Percentiles rank a stretch among this genome's conserved stretches.
Evolutionary conservation across 352 stramenopile genomes (phyloP).

Genomic region (Halophytophthora batemanensis): DNA sequence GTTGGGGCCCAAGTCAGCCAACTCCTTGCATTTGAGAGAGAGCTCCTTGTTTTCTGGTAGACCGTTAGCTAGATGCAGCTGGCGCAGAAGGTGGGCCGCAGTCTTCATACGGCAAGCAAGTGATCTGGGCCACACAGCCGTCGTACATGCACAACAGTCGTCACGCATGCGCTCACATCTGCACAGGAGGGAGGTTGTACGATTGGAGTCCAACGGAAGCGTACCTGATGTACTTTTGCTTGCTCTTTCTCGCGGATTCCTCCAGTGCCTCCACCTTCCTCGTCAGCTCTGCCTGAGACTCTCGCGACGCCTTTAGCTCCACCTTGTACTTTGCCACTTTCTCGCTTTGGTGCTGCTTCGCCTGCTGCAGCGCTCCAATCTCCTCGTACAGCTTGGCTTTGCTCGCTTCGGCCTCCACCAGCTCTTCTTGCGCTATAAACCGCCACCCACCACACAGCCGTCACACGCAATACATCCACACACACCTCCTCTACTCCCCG

Average conservation of each 20-base stretch:
- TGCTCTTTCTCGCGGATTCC: constrained; percentile 29
- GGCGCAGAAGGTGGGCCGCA: constrained; percentile 40
- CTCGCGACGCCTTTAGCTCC: constrained; percentile 41
- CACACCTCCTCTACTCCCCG: neutral
- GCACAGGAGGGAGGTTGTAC: too few species aligned
- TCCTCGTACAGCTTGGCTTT: constrained; percentile 57
- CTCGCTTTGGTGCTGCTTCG: constrained; percentile 37
- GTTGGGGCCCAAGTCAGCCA: constrained; percentile 26
- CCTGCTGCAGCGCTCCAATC: constrained; percentile 52
- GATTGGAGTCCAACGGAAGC: neutral
- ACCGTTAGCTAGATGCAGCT: constrained; percentile 30
- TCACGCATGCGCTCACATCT: too few species aligned
- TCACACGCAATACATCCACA: constrained; percentile 1
- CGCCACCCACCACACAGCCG: too few species aligned
- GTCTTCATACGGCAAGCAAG: constrained; percentile 56
- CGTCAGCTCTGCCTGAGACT: constrained; percentile 39
- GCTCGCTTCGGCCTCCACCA: constrained; percentile 35
- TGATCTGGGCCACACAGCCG: constrained; percentile 28
- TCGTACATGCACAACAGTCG: too few species aligned
- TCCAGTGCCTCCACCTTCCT: constrained; percentile 49
- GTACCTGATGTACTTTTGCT: constrained; percentile 61
- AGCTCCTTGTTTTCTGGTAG: constrained; percentile 19
- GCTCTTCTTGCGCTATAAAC: constrained; percentile 49
- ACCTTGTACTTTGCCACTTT: constrained; percentile 42
- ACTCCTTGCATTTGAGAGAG: constrained; percentile 23